These are phyloP conservation scores for Xylaria scruposa DNA, from an alignment of 495 filamentous ascomycete genomes.

Conservation along the genomic window DNA sequence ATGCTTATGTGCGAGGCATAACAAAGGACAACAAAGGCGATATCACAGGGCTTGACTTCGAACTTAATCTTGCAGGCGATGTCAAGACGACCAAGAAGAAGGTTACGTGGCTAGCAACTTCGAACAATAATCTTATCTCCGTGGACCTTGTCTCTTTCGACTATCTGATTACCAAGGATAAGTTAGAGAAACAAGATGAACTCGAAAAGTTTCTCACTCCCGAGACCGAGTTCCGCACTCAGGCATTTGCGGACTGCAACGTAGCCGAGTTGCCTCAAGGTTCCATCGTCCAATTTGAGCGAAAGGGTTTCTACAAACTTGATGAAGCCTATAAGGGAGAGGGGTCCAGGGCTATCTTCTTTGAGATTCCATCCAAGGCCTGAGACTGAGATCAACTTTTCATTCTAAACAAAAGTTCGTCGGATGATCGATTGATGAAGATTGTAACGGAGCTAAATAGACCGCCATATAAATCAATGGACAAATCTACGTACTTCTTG, in stretches of 20 bases:
- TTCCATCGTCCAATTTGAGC: conserved; percentile 84
- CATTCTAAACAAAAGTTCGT: no score
- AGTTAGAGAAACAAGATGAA: conserved; percentile 72
- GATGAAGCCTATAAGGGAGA: conserved; percentile 53
- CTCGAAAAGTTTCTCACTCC: conserved; percentile 74
- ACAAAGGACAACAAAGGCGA: conserved; percentile 50
- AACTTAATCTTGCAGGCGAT: conserved; percentile 79
- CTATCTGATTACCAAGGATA: conserved; percentile 81
- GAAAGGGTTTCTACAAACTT: conserved; percentile 79
- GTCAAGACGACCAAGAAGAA: conserved; percentile 86
- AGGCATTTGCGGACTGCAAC: conserved; percentile 74
- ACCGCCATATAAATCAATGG: no score
- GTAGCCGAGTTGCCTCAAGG: conserved; percentile 70
- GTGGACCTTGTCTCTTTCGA: conserved; percentile 81
- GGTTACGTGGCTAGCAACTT: conserved; percentile 75
- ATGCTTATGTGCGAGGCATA: conserved; percentile 79
- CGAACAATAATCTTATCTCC: conserved; percentile 65
- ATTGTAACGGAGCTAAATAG: no score
- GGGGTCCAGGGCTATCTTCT: conserved; percentile 64
- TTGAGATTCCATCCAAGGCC: conserved; percentile 62
- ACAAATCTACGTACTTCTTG: no score
- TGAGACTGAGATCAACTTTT: neutral
- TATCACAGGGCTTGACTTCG: conserved; percentile 70
- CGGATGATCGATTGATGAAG: no score
- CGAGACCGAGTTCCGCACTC: conserved; percentile 69